Evolutionary conservation across 1,139 yeast genomes (phyloP), one percentile per base, ranked within the genome.

Genomic region (Scheffersomyces cryptocercus): DNA sequence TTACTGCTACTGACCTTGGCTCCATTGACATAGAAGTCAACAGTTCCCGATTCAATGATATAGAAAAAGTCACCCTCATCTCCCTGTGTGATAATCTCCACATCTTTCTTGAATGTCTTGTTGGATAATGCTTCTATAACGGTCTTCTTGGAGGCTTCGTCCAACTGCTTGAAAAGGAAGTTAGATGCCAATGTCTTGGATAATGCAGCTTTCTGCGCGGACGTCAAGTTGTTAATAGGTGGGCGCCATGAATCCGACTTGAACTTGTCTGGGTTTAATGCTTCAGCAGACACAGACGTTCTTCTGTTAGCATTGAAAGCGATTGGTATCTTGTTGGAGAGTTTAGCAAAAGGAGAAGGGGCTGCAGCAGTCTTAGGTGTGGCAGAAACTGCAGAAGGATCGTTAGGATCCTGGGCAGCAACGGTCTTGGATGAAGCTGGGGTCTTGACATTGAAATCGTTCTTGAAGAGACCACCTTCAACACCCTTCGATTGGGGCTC

Each of bases 51-150:
- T 67, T 93, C 98, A 47, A 93, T 83, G 42, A 93, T 84, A 65
- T 91, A 93, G 64, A 93, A 90, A 65, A 73, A 93, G 67, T 93
- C 97, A 54, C 99, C 99, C 62, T 88, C 97, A 61, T 90, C 98
- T 43, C 99, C 99, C 68, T 93, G 98, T 54, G 74, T 81, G 59
- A 93, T 91, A 50, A 93, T 85, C 53, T 81, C 83, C 9, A 81
- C 70, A 44, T 82, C 87, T 44, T 79, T 73, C 5, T 77, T 58
- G 41, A 84, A 81, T 41, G 69, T 67, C 58, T 86, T 87, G 61
- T 87, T 93, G 53, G 85, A 81, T 52, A 93, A 75, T 14, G 97
- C 95, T 53, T 82, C 80, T 43, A 93, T 80, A 35, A 93, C 95
- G 11, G 93, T 82, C 51, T 78, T 81, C 56, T 88, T 76, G 5